Evolutionary conservation across 805 yeast genomes (phyloP).

Genomic region (Starmerella vitae): DNA sequence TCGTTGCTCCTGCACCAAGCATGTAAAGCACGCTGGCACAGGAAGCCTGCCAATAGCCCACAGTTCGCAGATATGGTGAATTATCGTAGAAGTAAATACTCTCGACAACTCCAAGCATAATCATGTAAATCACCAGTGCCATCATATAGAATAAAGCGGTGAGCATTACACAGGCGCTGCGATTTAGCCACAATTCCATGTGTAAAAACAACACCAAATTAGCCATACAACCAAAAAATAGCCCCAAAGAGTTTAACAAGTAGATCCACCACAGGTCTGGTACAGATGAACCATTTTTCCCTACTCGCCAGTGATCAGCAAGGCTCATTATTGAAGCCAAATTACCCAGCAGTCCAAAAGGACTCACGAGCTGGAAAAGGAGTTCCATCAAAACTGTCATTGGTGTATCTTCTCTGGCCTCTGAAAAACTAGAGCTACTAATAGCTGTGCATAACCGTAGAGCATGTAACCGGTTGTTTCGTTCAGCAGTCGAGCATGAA

Average conservation of each 20-base stretch:
- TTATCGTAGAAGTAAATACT: conserved; percentile 21
- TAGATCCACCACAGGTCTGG: conserved; percentile 30
- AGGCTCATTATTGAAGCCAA: conserved; percentile 15
- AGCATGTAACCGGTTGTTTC: too few relatives aligned
- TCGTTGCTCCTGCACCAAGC: conserved; percentile 39
- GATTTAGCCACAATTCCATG: conserved; percentile 52
- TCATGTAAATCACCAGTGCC: conserved; percentile 43
- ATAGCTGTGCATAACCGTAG: background rate
- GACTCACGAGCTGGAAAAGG: conserved; percentile 13
- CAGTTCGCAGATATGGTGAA: conserved; percentile 30
- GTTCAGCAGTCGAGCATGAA: too few relatives aligned
- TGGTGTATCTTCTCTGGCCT: background rate
- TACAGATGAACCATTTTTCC: background rate
- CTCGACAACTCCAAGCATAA: conserved; percentile 34
- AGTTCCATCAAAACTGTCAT: conserved; percentile 4
- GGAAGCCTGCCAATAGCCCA: conserved; percentile 71
- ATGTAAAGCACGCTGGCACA: conserved; percentile 52
- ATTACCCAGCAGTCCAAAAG: conserved; percentile 19
- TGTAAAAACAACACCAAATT: conserved; percentile 59
- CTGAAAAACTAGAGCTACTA: background rate
- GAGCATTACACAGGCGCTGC: conserved; percentile 31
- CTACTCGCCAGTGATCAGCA: conserved; percentile 17
- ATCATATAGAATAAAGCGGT: conserved; percentile 40
- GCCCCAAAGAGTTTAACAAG: conserved; percentile 47
- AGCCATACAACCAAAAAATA: conserved; percentile 52